Percentiles rank a stretch among this genome's conserved stretches.
phyloP scores from a whole-genome alignment of 139 green algal genomes.

The Chlorella sp. region DNA sequence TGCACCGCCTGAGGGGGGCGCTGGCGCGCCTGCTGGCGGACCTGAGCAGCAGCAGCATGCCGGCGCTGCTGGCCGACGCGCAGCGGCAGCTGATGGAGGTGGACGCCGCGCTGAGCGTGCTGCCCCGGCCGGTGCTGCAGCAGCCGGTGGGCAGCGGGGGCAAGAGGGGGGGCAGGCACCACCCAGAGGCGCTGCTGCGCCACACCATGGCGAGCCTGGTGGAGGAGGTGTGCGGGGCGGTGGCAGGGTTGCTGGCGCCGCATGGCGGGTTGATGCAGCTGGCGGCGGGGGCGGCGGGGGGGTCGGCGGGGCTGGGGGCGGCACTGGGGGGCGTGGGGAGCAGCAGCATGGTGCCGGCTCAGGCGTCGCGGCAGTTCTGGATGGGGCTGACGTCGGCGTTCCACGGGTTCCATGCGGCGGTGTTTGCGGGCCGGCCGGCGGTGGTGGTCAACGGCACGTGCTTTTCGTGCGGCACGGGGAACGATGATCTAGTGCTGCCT shows the following conservation, averaged over 20 bases:
- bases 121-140: too few species aligned
- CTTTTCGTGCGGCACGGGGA: neutral
- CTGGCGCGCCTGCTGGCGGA: conserved; percentile 2
- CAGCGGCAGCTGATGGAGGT: conserved; percentile 5
- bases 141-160: neutral
- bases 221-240: neutral
- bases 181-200: neutral
- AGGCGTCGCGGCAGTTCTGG: neutral
- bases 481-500: too few species aligned
- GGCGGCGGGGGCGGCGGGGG: too few species aligned
- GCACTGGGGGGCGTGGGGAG: neutral
- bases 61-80: neutral
- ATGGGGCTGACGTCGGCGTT: neutral
- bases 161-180: neutral
- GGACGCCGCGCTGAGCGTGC: neutral
- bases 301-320: too few species aligned
- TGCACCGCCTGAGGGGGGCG: neutral
- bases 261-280: neutral
- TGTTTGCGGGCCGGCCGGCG: neutral
- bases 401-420: neutral
- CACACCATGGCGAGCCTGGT: neutral
- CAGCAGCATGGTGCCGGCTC: neutral
- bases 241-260: neutral
- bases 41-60: neutral
- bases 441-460: neutral